Evolutionary conservation across 2,329 filamentous ascomycete species (phyloP).

Genomic region (Cladophialophora yegresii): DNA sequence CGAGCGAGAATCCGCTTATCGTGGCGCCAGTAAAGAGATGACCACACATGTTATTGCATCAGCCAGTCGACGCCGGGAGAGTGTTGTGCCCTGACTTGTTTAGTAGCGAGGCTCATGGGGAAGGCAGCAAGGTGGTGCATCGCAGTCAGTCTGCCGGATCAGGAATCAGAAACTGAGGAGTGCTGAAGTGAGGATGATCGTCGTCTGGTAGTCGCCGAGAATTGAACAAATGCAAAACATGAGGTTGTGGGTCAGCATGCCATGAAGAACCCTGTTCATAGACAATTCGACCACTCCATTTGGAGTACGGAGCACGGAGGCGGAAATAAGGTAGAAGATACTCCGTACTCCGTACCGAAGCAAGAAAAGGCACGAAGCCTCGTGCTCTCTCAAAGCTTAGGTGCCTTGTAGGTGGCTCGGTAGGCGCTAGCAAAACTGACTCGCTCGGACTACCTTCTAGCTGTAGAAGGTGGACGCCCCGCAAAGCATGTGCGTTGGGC

Average conservation of each 20-base stretch:
- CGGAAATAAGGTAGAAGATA: too few species aligned
- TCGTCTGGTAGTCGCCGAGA: constrained; percentile 14
- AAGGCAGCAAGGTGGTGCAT: constrained; percentile 11
- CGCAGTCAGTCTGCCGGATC: constrained; percentile 14
- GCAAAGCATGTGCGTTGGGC: neutral
- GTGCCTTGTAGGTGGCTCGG: neutral
- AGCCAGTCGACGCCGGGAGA: constrained; percentile 22
- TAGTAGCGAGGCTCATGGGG: constrained; percentile 19
- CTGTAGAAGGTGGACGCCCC: neutral
- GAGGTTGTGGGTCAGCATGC: neutral
- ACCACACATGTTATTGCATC: constrained; percentile 17
- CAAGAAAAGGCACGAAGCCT: too few species aligned
- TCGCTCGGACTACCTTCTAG: constrained; percentile 8
- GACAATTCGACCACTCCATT: too few species aligned
- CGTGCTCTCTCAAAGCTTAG: too few species aligned
- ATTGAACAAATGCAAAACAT: neutral
- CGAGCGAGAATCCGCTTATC: constrained; percentile 15
- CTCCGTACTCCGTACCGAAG: too few species aligned
- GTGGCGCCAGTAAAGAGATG: constrained; percentile 10
- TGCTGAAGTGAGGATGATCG: constrained; percentile 18
- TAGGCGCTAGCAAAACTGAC: neutral
- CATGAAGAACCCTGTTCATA: too few species aligned
- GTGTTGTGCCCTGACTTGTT: constrained; percentile 22
- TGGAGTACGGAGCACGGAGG: too few species aligned
- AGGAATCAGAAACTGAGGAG: constrained; percentile 8